A percentile compares a stretch with the other conserved stretches of the same genome.
These are phyloP conservation scores for Colletotrichum acutatum DNA, from an alignment of 2,329 filamentous ascomycete species.

Conservation along the genomic window DNA sequence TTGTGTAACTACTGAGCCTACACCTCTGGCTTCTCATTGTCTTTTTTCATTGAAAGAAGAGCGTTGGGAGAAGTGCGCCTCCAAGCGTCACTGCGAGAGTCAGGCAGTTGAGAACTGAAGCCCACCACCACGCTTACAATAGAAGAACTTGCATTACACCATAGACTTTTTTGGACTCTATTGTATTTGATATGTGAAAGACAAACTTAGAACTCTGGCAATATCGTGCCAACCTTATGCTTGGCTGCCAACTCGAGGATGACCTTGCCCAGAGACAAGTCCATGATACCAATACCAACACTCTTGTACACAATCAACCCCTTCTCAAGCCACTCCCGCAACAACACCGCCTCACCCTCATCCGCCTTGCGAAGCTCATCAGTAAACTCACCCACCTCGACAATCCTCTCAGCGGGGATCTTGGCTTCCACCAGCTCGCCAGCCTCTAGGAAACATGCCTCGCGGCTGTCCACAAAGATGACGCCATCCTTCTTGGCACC, in stretches of 20 bases:
- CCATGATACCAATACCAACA: constrained; percentile 76
- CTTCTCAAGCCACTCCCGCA: constrained; percentile 69
- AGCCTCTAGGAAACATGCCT: constrained; percentile 44
- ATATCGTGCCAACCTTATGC: constrained; percentile 16
- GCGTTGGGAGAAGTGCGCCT: too few relatives aligned
- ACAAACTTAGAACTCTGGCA: constrained; percentile 14
- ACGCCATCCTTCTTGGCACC: constrained; percentile 25
- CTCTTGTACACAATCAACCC: constrained; percentile 78
- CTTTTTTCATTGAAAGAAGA: too few relatives aligned
- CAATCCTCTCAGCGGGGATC: constrained; percentile 37
- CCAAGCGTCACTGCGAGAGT: too few relatives aligned
- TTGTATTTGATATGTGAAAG: too few relatives aligned
- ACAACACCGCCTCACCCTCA: constrained; percentile 48
- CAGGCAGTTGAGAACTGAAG: too few relatives aligned
- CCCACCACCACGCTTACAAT: too few relatives aligned
- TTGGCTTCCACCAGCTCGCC: constrained; percentile 45
- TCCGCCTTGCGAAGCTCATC: constrained; percentile 59
- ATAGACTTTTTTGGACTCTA: too few relatives aligned
- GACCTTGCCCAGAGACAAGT: constrained; percentile 52
- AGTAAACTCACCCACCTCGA: constrained; percentile 66
- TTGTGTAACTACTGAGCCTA: too few relatives aligned
- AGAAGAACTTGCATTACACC: too few relatives aligned
- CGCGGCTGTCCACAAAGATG: constrained; percentile 42
- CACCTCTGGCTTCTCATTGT: too few relatives aligned
- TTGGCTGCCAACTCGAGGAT: constrained; percentile 27